Evolutionary conservation across 2,329 filamentous ascomycete species (phyloP).

Genomic region (Diaporthe helianthi): DNA sequence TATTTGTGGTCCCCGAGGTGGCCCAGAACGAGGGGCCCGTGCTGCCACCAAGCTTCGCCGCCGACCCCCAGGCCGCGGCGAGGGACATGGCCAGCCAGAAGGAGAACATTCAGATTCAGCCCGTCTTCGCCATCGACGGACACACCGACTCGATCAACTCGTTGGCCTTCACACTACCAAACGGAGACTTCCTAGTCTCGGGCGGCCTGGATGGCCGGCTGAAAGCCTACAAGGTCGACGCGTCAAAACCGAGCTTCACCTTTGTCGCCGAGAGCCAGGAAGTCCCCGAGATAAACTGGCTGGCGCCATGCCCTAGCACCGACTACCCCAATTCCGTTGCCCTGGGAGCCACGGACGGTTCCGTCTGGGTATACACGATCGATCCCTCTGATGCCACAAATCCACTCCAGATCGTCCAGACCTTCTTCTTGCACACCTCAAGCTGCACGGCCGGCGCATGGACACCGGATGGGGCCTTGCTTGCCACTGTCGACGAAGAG

Average conservation of each 20-base stretch:
- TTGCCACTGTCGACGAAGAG: conserved; percentile 91
- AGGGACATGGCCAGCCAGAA: conserved; percentile 33
- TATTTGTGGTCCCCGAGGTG: conserved; percentile 47
- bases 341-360: conserved; percentile 87
- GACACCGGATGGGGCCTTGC: conserved; percentile 84
- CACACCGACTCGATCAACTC: conserved; percentile 92
- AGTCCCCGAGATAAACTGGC: conserved; percentile 95
- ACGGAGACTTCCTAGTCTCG: conserved; percentile 84
- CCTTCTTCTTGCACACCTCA: conserved; percentile 88
- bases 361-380: conserved; percentile 95
- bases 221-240: conserved; percentile 68
- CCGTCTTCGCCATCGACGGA: conserved; percentile 80
- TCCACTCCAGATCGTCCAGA: conserved; percentile 82
- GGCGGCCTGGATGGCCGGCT: conserved; percentile 88
- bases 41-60: conserved; percentile 78
- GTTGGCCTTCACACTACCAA: conserved; percentile 81
- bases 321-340: conserved; percentile 82
- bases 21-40: conserved; percentile 67
- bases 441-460: conserved; percentile 89
- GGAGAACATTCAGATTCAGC: conserved; percentile 63
- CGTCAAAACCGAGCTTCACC: conserved; percentile 56
- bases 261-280: conserved; percentile 83
- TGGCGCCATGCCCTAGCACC: conserved; percentile 75
- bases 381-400: conserved; percentile 66
- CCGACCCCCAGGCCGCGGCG: conserved; percentile 60